Percentiles rank a stretch among this genome's conserved stretches.
phyloP scores from a whole-genome alignment of 2,329 filamentous ascomycete species.

The Bipolaris bicolor region DNA sequence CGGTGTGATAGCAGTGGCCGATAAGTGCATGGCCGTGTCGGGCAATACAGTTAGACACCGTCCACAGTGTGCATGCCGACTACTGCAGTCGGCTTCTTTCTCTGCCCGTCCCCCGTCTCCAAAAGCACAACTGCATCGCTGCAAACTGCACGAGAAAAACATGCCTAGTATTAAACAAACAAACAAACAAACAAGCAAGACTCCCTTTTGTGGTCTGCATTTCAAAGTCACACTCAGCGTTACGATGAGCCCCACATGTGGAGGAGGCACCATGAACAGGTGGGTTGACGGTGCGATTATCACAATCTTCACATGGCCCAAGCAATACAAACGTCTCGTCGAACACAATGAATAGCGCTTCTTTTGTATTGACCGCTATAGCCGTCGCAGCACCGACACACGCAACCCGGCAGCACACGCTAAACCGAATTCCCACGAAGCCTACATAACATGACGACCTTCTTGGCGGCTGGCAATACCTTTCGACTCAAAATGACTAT shows the following conservation, averaged over 20 bases:
- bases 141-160: background rate
- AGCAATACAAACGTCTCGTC: background rate
- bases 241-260: background rate
- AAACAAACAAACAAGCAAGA: background rate
- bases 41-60: background rate
- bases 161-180: background rate
- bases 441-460: background rate
- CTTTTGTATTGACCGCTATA: constrained; percentile 12
- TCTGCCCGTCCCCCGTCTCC: no score
- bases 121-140: no score
- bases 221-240: background rate
- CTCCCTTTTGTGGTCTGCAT: background rate
- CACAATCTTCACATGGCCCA: background rate
- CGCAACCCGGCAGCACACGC: constrained; percentile 8
- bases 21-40: background rate
- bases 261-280: background rate
- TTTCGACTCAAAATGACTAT: constrained; percentile 15
- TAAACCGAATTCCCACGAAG: background rate
- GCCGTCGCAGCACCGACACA: constrained; percentile 4
- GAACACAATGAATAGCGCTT: background rate
- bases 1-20: background rate
- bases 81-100: no score
- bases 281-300: background rate
- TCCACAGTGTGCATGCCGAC: no score
- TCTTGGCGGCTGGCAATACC: constrained; percentile 14